Base-by-base conservation (phyloP, 371 early-diverging fungal species). In the Mucor ambiguus region DNA sequence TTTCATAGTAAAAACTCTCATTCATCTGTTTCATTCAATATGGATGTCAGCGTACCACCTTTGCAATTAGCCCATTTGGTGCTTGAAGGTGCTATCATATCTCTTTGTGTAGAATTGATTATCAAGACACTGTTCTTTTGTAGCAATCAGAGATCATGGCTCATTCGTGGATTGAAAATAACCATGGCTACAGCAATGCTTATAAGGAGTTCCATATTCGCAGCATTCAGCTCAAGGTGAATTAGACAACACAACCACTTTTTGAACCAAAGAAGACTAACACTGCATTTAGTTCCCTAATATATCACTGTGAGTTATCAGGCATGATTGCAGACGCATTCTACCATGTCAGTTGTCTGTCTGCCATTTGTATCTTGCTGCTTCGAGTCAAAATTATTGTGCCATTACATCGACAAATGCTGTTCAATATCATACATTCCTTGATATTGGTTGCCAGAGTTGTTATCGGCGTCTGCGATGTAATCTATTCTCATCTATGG, bases 61-160 rank as follows among this genome's bases (percentile, higher is more conserved):
- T n/a, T 60, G 10, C 54, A 35, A 35, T 0, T 67, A 56, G 58
- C 20, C 1, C 28, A 58, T 16, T 12, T 69, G n/a, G 1, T 65
- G 14, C 18, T 69, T n/a, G 58, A 67, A 33, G 67, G 66, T 16
- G 62, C 63, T 28, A 57, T 58, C 16, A 62, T 61, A 4, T 59
- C 58, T 8, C 6, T 67, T 2, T 63, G 59, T 14, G 2, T 54
- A 24, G 66, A 60, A 30, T 41, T 69, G 7, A 54, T 33, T 8
- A 16, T 44, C 26, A 35, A 46, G 16, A 35, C 28, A 18, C 2
- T 61, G 4, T 60, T 37, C 28, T 37, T 29, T n/a, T n/a, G 28
- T 24, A 4, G 3, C 16, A 60, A 61, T 6, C 48, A 58, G 41
- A 55, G 35, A 29, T 33, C 20, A n/a, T 33, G 49, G 33, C 24